phyloP scores from a whole-genome alignment of 1,139 yeast species.

The Debaryomycetaceae sp. region DNA sequence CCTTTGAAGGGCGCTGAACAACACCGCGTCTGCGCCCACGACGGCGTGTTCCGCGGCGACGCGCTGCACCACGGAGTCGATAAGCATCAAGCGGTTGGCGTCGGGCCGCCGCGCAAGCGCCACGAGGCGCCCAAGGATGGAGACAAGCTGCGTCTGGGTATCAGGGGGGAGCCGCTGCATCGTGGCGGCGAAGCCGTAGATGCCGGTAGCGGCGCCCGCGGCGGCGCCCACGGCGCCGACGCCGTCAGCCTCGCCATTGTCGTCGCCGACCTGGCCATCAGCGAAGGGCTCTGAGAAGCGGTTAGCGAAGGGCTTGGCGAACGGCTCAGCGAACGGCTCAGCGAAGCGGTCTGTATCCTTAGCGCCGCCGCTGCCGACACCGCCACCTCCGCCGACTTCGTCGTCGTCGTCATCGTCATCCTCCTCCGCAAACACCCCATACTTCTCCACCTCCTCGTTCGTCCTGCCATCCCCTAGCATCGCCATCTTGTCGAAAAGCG shows the following conservation, averaged over 20 bases:
- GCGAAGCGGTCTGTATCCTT: no score
- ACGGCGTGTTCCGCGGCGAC: conserved; percentile 22
- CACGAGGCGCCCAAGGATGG: conserved; percentile 23
- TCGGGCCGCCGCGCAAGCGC: conserved; percentile 23
- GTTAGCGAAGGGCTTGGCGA: conserved; percentile 10
- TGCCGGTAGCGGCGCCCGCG: conserved; percentile 8
- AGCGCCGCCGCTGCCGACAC: no score
- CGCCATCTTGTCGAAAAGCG: conserved; percentile 35
- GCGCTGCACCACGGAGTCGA: conserved; percentile 31
- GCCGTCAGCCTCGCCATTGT: background rate
- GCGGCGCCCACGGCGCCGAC: background rate
- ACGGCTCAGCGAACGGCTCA: background rate
- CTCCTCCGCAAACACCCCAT: conserved; percentile 36
- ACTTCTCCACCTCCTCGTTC: conserved; percentile 42
- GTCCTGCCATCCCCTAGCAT: conserved; percentile 35
- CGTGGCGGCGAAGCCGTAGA: conserved; percentile 7
- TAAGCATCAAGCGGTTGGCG: conserved; percentile 20
- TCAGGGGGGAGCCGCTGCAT: conserved; percentile 8
- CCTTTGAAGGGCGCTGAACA: conserved; percentile 30
- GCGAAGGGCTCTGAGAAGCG: conserved; percentile 2
- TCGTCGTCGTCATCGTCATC: conserved; percentile 25
- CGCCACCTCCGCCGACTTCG: no score
- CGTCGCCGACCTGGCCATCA: background rate
- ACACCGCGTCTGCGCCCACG: conserved; percentile 22
- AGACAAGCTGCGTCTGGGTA: conserved; percentile 13